Percentiles rank a stretch among this genome's conserved stretches.
Evolutionary conservation across 805 yeast genomes (phyloP).

Genomic region (Hanseniaspora meyeri): DNA sequence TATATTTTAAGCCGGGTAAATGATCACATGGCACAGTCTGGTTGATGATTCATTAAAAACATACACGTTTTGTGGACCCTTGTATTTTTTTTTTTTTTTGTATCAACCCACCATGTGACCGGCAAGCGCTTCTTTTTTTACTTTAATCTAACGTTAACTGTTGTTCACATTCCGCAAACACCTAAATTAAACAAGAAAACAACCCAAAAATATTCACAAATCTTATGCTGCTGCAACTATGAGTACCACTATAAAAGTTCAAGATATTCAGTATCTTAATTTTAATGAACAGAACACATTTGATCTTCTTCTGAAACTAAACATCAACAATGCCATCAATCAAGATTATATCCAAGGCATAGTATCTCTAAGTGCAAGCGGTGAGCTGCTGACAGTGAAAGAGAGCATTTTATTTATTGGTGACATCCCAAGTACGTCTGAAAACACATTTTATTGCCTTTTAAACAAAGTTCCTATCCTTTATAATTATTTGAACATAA

Average conservation of each 20-base stretch:
- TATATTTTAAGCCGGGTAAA: no score
- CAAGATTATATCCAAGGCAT: constrained; percentile 5
- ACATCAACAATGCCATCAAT: background rate
- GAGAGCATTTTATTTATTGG: constrained; percentile 4
- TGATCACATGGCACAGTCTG: no score
- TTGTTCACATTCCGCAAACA: no score
- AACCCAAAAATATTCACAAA: background rate
- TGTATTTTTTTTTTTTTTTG: no score
- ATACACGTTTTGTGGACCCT: no score
- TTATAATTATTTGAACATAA: background rate
- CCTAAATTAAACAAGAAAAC: no score
- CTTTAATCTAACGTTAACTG: no score
- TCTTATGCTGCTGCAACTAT: background rate
- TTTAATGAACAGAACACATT: background rate
- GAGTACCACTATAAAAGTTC: background rate
- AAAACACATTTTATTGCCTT: background rate
- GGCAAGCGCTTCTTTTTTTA: no score
- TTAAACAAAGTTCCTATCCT: background rate
- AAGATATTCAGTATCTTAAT: background rate
- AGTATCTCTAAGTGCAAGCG: background rate
- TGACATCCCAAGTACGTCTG: background rate
- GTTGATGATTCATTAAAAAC: no score
- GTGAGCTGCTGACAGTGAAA: background rate
- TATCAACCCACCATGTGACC: no score
- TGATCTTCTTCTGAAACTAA: background rate